Evolutionary conservation across 1,284 basidiomycete genomes (phyloP), one percentile per base, ranked within the genome.

Genomic region (Ganoderma lucidum): DNA sequence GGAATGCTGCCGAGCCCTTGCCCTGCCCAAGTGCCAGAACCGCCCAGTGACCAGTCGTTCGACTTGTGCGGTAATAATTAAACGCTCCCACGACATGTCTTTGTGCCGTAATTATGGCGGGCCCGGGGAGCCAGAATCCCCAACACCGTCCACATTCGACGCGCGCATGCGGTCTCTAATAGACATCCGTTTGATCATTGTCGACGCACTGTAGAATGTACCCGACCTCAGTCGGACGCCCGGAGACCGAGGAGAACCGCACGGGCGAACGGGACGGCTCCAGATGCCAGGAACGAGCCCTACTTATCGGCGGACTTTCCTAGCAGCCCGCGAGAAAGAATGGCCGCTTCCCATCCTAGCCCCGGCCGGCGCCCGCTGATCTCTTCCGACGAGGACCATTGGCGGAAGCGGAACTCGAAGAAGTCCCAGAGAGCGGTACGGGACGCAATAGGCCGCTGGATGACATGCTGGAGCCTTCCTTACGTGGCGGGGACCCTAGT

Each of bases 261-360:
- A 32, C 53, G 53, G 53, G 14, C 30, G 53, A 32, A 23, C 53
- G 53, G 53, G 30, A 56, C 53, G 53, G 53, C 59, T 15, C 41
- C 23, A 41, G 23, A 17, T 10, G 19, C 30, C 45, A 63, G 62
- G 62, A 37, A 62, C 32, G 35, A 45, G 23, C 48, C 48, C 48
- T 23, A 60, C 48, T 23, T 23, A 60, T 59, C 64, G 55, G 64
- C 64, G 64, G 64, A 45, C 56, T 30, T 65, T 30, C 59, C 59
- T 61, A 41, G 23, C 12, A 51, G 56, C 56, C 63, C 53, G 53
- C 53, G n/a, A 45, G 23, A 56, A 53, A 64, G 51, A 64, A 28
- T 55, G 48, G 6, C 55, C 30, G 63, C 28, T 64, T 58, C 28
- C 63, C 63, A 30, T 58, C 37, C 10, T 35, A 51, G 42, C 51